A percentile compares a stretch with the other conserved stretches of the same genome.
These are phyloP conservation scores for Botrytis hyacinthi DNA, from an alignment of 2,329 filamentous ascomycete genomes.

Conservation along the genomic window DNA sequence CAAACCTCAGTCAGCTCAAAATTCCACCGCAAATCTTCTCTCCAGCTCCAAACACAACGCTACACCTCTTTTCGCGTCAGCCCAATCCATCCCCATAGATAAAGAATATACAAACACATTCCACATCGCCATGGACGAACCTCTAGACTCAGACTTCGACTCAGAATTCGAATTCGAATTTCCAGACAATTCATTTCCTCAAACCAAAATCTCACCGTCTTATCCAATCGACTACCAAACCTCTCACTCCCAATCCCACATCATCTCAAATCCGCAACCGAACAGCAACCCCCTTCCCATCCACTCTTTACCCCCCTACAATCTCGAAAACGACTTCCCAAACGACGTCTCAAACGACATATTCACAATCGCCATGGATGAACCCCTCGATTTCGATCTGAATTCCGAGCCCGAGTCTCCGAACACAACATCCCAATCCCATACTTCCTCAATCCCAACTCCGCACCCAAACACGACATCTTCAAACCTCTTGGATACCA, in stretches of 20 bases:
- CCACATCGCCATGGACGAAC: neutral
- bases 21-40: too few species aligned
- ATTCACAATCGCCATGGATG: neutral
- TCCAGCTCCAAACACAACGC: neutral
- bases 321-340: too few species aligned
- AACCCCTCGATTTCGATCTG: neutral
- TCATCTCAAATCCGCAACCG: neutral
- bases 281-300: neutral
- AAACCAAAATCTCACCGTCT: neutral
- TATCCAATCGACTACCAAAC: neutral
- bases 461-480: too few species aligned
- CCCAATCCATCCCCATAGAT: neutral
- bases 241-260: neutral
- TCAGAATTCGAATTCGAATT: neutral
- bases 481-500: too few species aligned
- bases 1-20: neutral
- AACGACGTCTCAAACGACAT: neutral
- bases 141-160: neutral
- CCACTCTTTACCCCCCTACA: neutral
- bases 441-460: neutral
- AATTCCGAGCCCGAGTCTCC: neutral
- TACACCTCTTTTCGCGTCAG: neutral
- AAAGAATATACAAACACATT: neutral
- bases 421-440: too few species aligned
- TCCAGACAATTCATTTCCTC: neutral